Evolutionary conservation across 1,284 basidiomycete species (phyloP).

Genomic region (Gomphus bonarii): DNA sequence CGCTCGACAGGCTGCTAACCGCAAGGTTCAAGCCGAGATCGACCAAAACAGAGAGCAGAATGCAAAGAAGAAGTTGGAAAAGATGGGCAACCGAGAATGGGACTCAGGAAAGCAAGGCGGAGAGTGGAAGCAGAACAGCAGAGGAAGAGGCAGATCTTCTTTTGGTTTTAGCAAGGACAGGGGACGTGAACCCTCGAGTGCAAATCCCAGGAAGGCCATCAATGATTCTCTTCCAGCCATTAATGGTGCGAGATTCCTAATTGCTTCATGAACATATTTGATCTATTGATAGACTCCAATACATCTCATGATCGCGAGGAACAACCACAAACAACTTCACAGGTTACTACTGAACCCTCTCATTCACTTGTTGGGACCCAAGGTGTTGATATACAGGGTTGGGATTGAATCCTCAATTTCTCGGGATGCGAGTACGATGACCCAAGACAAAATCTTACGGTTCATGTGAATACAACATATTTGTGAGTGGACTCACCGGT

Average conservation of each 20-base stretch:
- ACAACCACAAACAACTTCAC: not conserved
- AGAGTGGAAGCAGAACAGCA: conserved; percentile 22
- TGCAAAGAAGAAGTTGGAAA: conserved; percentile 70
- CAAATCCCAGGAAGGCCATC: not conserved
- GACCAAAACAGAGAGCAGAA: conserved; percentile 64
- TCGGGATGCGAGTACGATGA: not conserved
- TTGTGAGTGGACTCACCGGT: not conserved
- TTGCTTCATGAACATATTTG: not conserved
- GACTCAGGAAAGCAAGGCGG: conserved; percentile 58
- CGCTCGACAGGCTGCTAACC: conserved; percentile 39
- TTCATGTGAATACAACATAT: not conserved
- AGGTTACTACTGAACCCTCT: not conserved
- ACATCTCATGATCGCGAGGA: too few relatives aligned
- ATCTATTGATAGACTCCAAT: too few relatives aligned
- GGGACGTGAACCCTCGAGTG: not conserved
- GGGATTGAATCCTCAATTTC: not conserved
- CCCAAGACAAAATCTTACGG: not conserved
- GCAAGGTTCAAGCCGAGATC: conserved; percentile 56
- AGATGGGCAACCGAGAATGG: conserved; percentile 68
- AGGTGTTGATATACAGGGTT: not conserved
- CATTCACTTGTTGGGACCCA: not conserved
- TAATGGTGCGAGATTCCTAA: not conserved
- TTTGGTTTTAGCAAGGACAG: not conserved
- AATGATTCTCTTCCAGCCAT: not conserved
- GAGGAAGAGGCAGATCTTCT: not conserved